Conservation (phyloP, 2,329 filamentous ascomycete species). For the Bertia moriformis region DNA sequence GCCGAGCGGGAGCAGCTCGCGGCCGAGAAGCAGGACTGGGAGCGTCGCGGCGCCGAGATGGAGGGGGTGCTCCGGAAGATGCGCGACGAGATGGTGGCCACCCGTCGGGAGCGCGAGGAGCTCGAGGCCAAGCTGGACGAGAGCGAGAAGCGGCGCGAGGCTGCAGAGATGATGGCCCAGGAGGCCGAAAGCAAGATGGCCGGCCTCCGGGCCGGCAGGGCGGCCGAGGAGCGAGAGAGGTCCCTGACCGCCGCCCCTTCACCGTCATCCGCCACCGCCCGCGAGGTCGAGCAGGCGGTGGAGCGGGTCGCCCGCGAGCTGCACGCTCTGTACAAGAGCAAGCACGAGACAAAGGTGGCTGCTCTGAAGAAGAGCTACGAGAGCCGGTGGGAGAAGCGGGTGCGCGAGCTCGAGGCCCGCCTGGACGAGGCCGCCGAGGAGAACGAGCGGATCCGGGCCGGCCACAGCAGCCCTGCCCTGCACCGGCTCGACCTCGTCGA, state of each 20-base stretch:
- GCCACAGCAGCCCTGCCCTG: no score
- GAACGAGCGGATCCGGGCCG: conserved; percentile 58
- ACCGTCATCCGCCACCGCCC: conserved; percentile 17
- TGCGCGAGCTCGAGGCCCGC: conserved; percentile 61
- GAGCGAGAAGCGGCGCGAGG: conserved; percentile 58
- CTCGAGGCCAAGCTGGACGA: conserved; percentile 64
- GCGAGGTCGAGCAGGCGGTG: conserved; percentile 69
- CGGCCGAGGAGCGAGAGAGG: conserved; percentile 18
- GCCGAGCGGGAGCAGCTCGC: conserved; percentile 55
- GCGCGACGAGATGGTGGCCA: conserved; percentile 65
- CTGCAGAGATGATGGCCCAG: conserved; percentile 61
- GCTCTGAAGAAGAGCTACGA: conserved; percentile 51
- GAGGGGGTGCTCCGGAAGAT: conserved; percentile 67
- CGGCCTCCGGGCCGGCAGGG: conserved; percentile 52
- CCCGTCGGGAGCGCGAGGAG: conserved; percentile 69
- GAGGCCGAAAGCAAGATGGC: conserved; percentile 66
- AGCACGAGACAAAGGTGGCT: conserved; percentile 88
- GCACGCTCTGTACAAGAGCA: conserved; percentile 85
- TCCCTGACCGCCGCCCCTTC: conserved; percentile 8
- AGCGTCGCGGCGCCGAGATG: conserved; percentile 73
- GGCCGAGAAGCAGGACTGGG: conserved; percentile 69
- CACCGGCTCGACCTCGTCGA: conserved; percentile 50
- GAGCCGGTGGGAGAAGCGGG: conserved; percentile 64
- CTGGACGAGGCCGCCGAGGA: conserved; percentile 58
- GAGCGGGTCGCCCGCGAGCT: conserved; percentile 90